Conservation (phyloP, 31 red algal genomes). For the Asparagopsis taxiformis region DNA sequence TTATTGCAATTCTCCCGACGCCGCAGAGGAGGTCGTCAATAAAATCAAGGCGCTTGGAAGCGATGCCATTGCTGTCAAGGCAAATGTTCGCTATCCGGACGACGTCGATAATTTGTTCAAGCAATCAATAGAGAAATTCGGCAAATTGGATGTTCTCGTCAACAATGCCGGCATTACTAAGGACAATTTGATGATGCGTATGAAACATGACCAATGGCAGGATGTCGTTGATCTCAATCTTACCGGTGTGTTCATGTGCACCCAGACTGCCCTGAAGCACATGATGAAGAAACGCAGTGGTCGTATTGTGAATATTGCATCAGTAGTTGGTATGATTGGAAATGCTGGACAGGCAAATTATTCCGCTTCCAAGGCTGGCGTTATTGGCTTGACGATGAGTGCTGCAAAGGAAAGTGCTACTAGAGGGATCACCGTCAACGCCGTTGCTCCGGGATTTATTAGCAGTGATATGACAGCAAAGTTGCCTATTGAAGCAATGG, state of each 20-base stretch:
- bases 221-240: slow-evolving; percentile 97
- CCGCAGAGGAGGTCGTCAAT: slow-evolving; percentile 84
- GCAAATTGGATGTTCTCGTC: slow-evolving; percentile 84
- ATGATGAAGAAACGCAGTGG: slow-evolving; percentile 98
- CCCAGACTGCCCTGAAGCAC: slow-evolving; percentile 79
- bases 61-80: slow-evolving; percentile 84
- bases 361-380: slow-evolving; percentile 94
- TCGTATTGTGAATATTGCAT: slow-evolving; percentile 96
- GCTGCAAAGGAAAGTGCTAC: slow-evolving; percentile 91
- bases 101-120: slow-evolving; percentile 80
- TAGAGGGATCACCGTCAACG: slow-evolving; percentile 89
- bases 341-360: slow-evolving; percentile 99
- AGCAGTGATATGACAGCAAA: slow-evolving; percentile 95
- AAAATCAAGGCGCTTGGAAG: slow-evolving; percentile 75
- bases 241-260: slow-evolving; percentile 89
- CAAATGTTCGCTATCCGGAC: slow-evolving; percentile 68
- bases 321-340: slow-evolving; percentile 91
- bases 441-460: slow-evolving; percentile 99
- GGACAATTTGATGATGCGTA: slow-evolving; percentile 89
- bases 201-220: slow-evolving; percentile 92
- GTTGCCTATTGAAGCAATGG: slow-evolving; percentile 73
- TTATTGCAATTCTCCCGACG: slow-evolving; percentile 65
- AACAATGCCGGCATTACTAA: slow-evolving; percentile 99
- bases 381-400: slow-evolving; percentile 90
- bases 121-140: slow-evolving; percentile 61